Base-by-base conservation (phyloP, 2,329 filamentous ascomycete species). In the Aspergillus ochraceoroseus region DNA sequence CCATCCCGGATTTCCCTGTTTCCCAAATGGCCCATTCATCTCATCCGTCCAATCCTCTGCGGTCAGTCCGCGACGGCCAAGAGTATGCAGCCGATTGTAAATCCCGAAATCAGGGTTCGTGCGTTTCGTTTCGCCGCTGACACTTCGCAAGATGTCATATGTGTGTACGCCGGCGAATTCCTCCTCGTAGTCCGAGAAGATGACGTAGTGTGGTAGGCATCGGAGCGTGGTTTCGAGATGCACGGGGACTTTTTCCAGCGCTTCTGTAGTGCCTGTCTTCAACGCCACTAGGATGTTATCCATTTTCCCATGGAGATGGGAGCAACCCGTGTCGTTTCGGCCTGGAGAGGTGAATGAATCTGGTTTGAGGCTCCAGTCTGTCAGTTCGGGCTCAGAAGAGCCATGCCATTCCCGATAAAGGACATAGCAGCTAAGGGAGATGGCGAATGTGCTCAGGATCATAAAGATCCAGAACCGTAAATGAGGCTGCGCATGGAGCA, bases 1-100 rank as follows among this genome's bases (percentile, higher is more conserved):
- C 73, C 66, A 63, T 40, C 65, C 63, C 37, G 68, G 54, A 43
- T 67, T 69, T 48, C 70, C 68, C 8, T 38, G 51, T 47, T 61
- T 63, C 6, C 56, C 60, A 5, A 41, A 28, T 2, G 54, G 46
- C 13, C 57, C 54, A 48, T 56, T 63, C 51, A 50, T 56, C 44
- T 53, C 57, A 37, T 62, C 56, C 3, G 20, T 41, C n/a, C 42
- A 29, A 33, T 58, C 55, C 13, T 48, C 41, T 2, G 48, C 34
- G 2, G 51, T 52, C 22, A 70, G 61, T 3, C 59, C 63, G 11
- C 59, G 48, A 22, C 63, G 58, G 5, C 72, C 69, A 5, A 56
- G 48, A 15, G 56, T 47, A 41, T 64, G 64, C 19, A 71, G 63
- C 32, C 64, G 63, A 32, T 67, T 68, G 55, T 75, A 46, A 7